Base-by-base conservation (phyloP, 2,329 filamentous ascomycete species). In the Elsinoe necatrix region DNA sequence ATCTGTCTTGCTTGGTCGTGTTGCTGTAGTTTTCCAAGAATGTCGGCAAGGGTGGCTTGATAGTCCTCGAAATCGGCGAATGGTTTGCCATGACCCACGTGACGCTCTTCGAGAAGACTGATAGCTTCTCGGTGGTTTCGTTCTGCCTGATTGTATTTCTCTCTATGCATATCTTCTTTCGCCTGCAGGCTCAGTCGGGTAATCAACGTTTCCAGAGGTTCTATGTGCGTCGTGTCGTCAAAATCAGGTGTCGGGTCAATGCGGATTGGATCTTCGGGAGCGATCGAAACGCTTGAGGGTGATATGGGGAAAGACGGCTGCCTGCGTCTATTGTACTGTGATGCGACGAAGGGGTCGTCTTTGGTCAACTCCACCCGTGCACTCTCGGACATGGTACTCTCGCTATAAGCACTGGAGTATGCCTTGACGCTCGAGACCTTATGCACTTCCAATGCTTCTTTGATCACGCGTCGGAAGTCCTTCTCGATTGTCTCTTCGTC, bases 151-250 rank as follows among this genome's bases (percentile, higher is more conserved):
- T 57, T 41, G 29, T 50, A 57, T 20, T 34, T 21, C 12, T 18
- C 42, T 9, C 23, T 27, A 11, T 39, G 35, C 31, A 39, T 43
- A 12, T 57, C 41, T 3, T 50, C 42, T 8, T 25, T 16, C 3
- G 41, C 55, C 16, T 57, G 42, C 12, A 16, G 14, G n/a, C 20
- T 37, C 12, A 57, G 34, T 1, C 55, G 55, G 8, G 48, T 43
- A 16, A 57, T 57, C 29, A 57, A 18, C 14, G 45, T 29, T 42
- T 57, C 42, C 55, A 57, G 21, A 4, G 45, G 42, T 18, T 57
- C 55, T n/a, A 41, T 11, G 27, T 48, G 55, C 20, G 55, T 48
- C 16, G 41, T 57, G 25, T 50, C 55, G 20, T 57, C 55, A 20
- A 51, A 57, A 16, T 43, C 52, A 11, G 52, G 52, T 8, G 52